phyloP scores from a whole-genome alignment of 371 early-diverging fungal genomes.

The Syncephalis fuscata region DNA sequence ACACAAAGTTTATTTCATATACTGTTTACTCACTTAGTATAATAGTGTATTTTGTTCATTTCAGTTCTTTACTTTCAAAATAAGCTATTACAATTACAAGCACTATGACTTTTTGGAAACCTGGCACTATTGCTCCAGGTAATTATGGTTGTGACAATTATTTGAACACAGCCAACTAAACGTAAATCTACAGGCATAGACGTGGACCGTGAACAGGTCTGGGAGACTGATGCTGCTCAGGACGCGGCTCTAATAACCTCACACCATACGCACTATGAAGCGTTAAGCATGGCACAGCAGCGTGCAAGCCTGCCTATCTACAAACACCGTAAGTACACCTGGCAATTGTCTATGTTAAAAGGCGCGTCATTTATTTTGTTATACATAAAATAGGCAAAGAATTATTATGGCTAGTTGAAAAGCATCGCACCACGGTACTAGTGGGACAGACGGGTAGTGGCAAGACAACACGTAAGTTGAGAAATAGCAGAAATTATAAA shows the following conservation, averaged over 20 bases:
- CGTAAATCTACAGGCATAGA: not conserved
- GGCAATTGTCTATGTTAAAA: not conserved
- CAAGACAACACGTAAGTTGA: slow-evolving; percentile 59
- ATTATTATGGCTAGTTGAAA: slow-evolving; percentile 36
- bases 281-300: slow-evolving; percentile 7
- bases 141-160: slow-evolving; percentile 7
- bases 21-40: too few relatives aligned
- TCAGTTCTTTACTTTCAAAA: not conserved
- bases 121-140: slow-evolving; percentile 15
- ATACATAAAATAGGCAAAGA: slow-evolving; percentile 17
- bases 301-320: slow-evolving; percentile 6
- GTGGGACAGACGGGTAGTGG: slow-evolving; percentile 79
- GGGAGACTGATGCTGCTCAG: slow-evolving; percentile 1
- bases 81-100: too few relatives aligned
- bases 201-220: slow-evolving; percentile 5
- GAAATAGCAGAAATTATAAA: not conserved
- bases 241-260: too few relatives aligned
- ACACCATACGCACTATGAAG: not conserved
- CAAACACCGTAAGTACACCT: slow-evolving; percentile 4
- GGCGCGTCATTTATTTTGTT: not conserved
- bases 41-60: too few relatives aligned
- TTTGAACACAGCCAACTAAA: not conserved
- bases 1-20: too few relatives aligned
- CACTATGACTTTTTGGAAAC: slow-evolving; percentile 8
- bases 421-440: slow-evolving; percentile 47